Percentiles rank a stretch among this genome's conserved stretches.
These are phyloP conservation scores for Vanilla planifolia DNA, from an alignment of 106 monocot species.

Conservation along the genomic window DNA sequence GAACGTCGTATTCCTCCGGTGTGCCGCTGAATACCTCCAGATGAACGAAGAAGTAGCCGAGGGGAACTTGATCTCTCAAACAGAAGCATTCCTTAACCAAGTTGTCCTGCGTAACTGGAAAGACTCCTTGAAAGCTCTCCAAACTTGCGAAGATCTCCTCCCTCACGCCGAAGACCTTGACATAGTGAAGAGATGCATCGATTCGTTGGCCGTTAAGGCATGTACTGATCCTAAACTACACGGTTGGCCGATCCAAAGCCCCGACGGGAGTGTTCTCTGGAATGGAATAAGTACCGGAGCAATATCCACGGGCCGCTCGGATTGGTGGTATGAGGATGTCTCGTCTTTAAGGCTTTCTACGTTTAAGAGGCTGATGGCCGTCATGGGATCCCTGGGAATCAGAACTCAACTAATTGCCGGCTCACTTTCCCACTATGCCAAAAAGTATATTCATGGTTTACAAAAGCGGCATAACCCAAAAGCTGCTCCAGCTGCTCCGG, in stretches of 20 bases:
- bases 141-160: conserved; percentile 24
- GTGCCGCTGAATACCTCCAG: conserved; percentile 25
- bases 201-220: conserved; percentile 25
- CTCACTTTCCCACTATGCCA: conserved; percentile 16
- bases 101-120: conserved; percentile 25
- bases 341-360: conserved; percentile 19
- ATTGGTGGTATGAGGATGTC: conserved; percentile 36
- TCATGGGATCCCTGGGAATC: conserved; percentile 22
- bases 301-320: conserved; percentile 10
- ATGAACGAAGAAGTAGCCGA: conserved; percentile 28
- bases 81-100: conserved; percentile 21
- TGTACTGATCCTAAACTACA: conserved; percentile 22
- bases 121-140: conserved; percentile 27
- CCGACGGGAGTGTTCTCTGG: conserved; percentile 30
- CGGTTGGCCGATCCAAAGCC: conserved; percentile 26
- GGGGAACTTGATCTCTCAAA: conserved; percentile 24
- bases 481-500: background rate
- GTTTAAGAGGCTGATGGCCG: conserved; percentile 21
- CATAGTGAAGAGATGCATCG: conserved; percentile 23
- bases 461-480: conserved; percentile 6
- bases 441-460: conserved; percentile 17
- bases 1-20: conserved; percentile 20
- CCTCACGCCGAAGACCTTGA: conserved; percentile 28
- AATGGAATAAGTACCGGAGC: conserved; percentile 37
- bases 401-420: conserved; percentile 16